phyloP scores from a whole-genome alignment of 2,329 filamentous ascomycete species.

The Fusarium papillatum region DNA sequence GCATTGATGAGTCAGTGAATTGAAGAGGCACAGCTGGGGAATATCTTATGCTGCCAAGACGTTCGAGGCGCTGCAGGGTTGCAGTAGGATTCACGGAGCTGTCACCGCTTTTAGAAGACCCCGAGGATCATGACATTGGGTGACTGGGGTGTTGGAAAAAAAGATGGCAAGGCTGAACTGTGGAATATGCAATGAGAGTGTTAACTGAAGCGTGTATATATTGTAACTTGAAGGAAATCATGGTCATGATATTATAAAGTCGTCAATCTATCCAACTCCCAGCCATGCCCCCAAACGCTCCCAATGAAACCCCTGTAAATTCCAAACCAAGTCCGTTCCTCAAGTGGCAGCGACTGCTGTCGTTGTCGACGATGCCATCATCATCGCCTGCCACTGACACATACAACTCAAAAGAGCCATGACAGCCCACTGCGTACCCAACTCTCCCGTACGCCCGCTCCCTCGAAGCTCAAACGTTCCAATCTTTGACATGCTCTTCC shows the following conservation, averaged over 20 bases:
- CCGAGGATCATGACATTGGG: neutral
- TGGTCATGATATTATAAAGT: neutral
- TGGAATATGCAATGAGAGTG: too few species aligned
- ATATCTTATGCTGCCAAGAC: neutral
- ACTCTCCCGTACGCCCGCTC: constrained; percentile 30
- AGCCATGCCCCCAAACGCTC: neutral
- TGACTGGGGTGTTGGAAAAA: neutral
- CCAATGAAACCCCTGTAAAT: neutral
- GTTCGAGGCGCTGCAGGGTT: neutral
- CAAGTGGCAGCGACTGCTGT: neutral
- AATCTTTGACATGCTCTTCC: constrained; percentile 24
- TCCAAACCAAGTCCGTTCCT: neutral
- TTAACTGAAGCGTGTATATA: too few species aligned
- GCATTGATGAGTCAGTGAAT: neutral
- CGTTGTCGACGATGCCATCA: neutral
- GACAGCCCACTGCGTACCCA: constrained; percentile 26
- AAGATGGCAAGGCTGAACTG: neutral
- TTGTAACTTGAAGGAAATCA: neutral
- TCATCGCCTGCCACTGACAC: constrained; percentile 25
- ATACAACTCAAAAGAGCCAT: constrained; percentile 36
- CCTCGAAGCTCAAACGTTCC: constrained; percentile 33
- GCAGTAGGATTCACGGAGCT: neutral
- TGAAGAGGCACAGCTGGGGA: neutral
- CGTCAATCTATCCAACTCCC: neutral
- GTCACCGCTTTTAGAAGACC: neutral